A percentile compares a stretch with the other conserved stretches of the same genome.
These are phyloP conservation scores for Incumbomyces lentus DNA, from an alignment of 2,329 filamentous ascomycete species.

Conservation along the genomic window DNA sequence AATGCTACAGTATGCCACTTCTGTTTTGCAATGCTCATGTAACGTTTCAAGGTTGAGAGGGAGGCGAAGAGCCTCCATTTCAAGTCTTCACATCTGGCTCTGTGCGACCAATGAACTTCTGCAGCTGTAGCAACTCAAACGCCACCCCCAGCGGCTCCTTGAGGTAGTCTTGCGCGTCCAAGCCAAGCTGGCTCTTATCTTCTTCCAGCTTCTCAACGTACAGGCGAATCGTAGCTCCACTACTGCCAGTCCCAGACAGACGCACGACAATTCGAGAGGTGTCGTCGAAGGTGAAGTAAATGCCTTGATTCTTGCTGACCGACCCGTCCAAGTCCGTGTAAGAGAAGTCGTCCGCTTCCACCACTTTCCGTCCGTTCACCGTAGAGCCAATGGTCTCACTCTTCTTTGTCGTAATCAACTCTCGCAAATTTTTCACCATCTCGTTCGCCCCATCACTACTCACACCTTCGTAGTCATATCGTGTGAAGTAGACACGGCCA, in stretches of 20 bases:
- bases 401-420: slow-evolving; percentile 60
- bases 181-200: slow-evolving; percentile 64
- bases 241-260: slow-evolving; percentile 87
- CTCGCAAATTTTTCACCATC: slow-evolving; percentile 70
- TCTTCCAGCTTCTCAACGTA: slow-evolving; percentile 94
- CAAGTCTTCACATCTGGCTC: slow-evolving; percentile 95
- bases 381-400: slow-evolving; percentile 73
- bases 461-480: slow-evolving; percentile 95
- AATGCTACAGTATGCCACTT: no score
- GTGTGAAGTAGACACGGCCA: slow-evolving; percentile 96
- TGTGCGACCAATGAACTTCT: slow-evolving; percentile 83
- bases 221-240: slow-evolving; percentile 88
- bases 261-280: slow-evolving; percentile 92
- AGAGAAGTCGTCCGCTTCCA: slow-evolving; percentile 88
- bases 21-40: no score
- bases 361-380: slow-evolving; percentile 71
- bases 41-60: not conserved
- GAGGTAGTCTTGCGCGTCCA: slow-evolving; percentile 88
- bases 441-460: slow-evolving; percentile 85
- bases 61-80: not conserved
- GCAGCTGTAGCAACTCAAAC: slow-evolving; percentile 76
- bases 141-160: slow-evolving; percentile 81
- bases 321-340: slow-evolving; percentile 98
- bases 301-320: slow-evolving; percentile 88
- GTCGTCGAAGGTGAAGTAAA: slow-evolving; percentile 88